A percentile compares a stretch with the other conserved stretches of the same genome.
Evolutionary conservation across 208 protist species (phyloP).

Genomic region (Trypanosoma lewisi): DNA sequence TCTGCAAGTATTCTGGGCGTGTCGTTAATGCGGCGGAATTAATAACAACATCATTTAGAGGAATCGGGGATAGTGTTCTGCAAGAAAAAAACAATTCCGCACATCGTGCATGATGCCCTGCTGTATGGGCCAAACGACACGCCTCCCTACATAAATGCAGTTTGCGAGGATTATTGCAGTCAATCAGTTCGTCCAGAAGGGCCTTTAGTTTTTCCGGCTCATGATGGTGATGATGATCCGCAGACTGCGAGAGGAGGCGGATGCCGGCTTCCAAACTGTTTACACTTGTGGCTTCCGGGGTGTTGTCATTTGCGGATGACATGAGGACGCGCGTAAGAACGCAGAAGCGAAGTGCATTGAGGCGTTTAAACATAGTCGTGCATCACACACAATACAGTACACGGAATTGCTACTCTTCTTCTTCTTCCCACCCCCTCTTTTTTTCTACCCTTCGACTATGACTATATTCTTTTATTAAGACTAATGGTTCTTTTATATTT

Average conservation of each 20-base stretch:
- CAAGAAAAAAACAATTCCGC: conserved; percentile 38
- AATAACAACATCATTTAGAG: conserved; percentile 19
- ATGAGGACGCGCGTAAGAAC: conserved; percentile 8
- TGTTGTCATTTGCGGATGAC: neutral
- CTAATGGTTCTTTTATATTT: no score
- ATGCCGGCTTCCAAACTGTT: conserved; percentile 20
- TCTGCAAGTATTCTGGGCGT: conserved; percentile 21
- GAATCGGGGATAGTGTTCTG: conserved; percentile 7
- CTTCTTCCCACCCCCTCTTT: neutral
- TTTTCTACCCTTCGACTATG: neutral
- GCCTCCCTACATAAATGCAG: conserved; percentile 22
- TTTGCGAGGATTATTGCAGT: conserved; percentile 20
- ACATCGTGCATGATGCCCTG: conserved; percentile 28
- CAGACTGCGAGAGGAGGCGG: conserved; percentile 7
- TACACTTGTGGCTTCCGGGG: neutral
- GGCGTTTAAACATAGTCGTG: conserved; percentile 6
- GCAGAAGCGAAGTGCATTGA: conserved; percentile 1
- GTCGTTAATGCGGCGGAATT: conserved; percentile 26
- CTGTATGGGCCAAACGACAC: conserved; percentile 28
- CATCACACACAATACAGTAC: conserved; percentile 3
- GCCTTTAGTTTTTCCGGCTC: conserved; percentile 9
- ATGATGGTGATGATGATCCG: neutral
- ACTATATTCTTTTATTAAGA: no score
- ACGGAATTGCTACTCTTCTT: neutral
- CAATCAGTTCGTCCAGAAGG: conserved; percentile 25